These are phyloP conservation scores for Phytophthora niederhauseri DNA, from an alignment of 352 stramenopile genomes.

Conservation along the genomic window DNA sequence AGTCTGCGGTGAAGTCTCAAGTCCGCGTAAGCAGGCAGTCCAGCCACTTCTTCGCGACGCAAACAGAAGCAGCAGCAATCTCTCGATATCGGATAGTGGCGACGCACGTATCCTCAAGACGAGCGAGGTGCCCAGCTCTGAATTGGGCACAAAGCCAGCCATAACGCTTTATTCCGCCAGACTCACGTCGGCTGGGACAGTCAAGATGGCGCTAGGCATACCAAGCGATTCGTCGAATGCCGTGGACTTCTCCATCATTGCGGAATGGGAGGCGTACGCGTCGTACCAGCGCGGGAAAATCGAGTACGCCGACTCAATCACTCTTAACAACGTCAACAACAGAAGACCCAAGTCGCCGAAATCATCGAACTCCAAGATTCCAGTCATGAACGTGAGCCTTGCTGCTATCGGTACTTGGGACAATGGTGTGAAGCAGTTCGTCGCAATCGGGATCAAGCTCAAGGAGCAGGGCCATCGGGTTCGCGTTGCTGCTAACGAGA, in stretches of 20 bases:
- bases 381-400: conserved; percentile 47
- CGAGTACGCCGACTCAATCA: conserved; percentile 9
- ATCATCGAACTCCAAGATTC: conserved; percentile 11
- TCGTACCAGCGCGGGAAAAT: conserved; percentile 12
- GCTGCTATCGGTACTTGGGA: conserved; percentile 48
- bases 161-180: conserved; percentile 19
- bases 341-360: neutral
- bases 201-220: conserved; percentile 28
- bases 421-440: conserved; percentile 62
- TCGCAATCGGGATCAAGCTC: conserved; percentile 62
- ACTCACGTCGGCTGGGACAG: conserved; percentile 15
- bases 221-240: conserved; percentile 25
- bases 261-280: conserved; percentile 30
- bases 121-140: neutral
- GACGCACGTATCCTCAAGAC: neutral
- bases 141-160: neutral
- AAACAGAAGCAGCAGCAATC: conserved; percentile 27
- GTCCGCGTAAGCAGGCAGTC: conserved; percentile 4
- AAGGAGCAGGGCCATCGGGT: conserved; percentile 77
- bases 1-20: neutral
- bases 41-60: conserved; percentile 20
- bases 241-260: conserved; percentile 17
- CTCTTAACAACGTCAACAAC: conserved; percentile 18
- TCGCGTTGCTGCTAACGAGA: conserved; percentile 73
- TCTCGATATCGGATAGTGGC: neutral